Percentiles rank a stretch among this genome's conserved stretches.
These are phyloP conservation scores for Leishmania aethiopica DNA, from an alignment of 208 protist genomes.

Conservation along the genomic window DNA sequence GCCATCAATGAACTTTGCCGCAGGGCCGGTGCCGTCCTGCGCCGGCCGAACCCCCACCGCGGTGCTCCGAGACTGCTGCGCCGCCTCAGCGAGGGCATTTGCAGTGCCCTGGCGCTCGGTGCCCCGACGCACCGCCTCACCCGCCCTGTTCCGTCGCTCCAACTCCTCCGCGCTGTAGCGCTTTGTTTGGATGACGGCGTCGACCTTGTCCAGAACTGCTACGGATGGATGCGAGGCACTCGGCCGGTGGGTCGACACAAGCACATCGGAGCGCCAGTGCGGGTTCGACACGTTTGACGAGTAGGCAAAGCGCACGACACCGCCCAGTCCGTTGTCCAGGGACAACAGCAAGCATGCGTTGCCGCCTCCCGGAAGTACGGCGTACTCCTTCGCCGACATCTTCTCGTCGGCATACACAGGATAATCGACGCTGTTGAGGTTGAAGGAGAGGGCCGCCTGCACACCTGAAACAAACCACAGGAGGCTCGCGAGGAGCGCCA, in stretches of 20 bases:
- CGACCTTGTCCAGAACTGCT: slow-evolving; percentile 19
- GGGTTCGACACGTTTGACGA: slow-evolving; percentile 36
- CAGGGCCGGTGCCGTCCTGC: slow-evolving; percentile 1
- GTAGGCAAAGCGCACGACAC: slow-evolving; percentile 42
- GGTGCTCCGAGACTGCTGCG: slow-evolving; percentile 11
- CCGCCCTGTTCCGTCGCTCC: slow-evolving; percentile 10
- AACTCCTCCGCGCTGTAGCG: slow-evolving; percentile 28
- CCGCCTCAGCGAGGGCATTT: background rate
- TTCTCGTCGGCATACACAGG: background rate
- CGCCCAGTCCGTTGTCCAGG: slow-evolving; percentile 27
- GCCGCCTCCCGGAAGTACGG: background rate
- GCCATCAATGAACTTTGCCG: slow-evolving; percentile 22
- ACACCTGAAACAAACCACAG: background rate
- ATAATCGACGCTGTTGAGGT: slow-evolving; percentile 26
- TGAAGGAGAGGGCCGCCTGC: slow-evolving; percentile 26
- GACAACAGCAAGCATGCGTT: slow-evolving; percentile 18
- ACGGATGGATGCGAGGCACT: slow-evolving; percentile 8
- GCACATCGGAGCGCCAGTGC: slow-evolving; percentile 22
- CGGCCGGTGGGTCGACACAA: slow-evolving; percentile 41
- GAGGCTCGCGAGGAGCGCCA: slow-evolving; percentile 7
- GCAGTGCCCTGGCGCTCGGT: slow-evolving; percentile 4
- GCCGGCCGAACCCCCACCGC: slow-evolving; percentile 8
- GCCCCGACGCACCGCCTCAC: background rate
- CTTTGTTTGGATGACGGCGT: slow-evolving; percentile 20
- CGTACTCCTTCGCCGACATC: slow-evolving; percentile 17